Conservation (phyloP, 805 yeast genomes). For the Saturnispora ahearnii region DNA sequence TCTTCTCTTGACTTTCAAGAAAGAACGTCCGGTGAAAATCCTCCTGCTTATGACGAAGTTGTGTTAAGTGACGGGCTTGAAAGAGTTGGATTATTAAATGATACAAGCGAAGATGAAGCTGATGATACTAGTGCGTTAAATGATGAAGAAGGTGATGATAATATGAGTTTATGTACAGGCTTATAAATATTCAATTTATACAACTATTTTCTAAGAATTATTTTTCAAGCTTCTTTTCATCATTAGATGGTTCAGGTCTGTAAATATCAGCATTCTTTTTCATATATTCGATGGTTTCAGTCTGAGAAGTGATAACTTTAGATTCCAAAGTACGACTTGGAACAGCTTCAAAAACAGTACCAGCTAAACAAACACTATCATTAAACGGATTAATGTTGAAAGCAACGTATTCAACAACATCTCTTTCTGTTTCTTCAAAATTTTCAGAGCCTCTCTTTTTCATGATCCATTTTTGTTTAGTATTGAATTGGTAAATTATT, state of each 20-base stretch:
- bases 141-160: conserved; percentile 1
- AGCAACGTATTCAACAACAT: conserved; percentile 52
- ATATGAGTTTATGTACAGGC: conserved; percentile 9
- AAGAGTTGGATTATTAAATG: conserved; percentile 20
- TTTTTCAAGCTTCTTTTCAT: conserved; percentile 14
- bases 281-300: conserved; percentile 26
- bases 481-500: conserved; percentile 52
- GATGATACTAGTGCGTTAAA: neutral
- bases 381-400: conserved; percentile 54
- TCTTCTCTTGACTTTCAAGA: conserved; percentile 19
- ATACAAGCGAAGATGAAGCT: conserved; percentile 12
- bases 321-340: conserved; percentile 30
- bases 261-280: conserved; percentile 29
- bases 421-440: conserved; percentile 38
- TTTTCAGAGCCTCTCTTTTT: conserved; percentile 36
- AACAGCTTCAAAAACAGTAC: conserved; percentile 55
- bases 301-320: conserved; percentile 22
- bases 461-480: conserved; percentile 49
- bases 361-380: conserved; percentile 50
- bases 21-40: conserved; percentile 10
- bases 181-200: neutral
- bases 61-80: conserved; percentile 19
- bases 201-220: neutral
- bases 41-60: conserved; percentile 22
- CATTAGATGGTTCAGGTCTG: conserved; percentile 28